These are phyloP conservation scores for Ganoderma meredithae DNA, from an alignment of 1,284 basidiomycete species.

Conservation along the genomic window DNA sequence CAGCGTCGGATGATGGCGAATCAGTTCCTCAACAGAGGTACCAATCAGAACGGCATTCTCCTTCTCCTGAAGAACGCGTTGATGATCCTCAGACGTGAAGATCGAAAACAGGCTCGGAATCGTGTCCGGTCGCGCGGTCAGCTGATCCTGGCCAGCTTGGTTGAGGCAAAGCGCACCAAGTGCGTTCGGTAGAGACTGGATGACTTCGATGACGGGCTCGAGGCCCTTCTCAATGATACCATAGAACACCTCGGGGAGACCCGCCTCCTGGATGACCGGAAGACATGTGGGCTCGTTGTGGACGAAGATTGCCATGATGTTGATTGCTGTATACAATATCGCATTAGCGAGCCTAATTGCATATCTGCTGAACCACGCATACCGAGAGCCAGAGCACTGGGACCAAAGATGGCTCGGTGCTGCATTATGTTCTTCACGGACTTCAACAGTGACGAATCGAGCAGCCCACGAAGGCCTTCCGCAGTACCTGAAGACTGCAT, in stretches of 20 bases:
- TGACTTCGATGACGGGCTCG: conserved; percentile 90
- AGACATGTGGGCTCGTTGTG: conserved; percentile 99
- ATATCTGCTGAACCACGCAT: conserved; percentile 31
- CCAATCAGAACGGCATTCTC: conserved; percentile 93
- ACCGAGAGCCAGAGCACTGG: conserved; percentile 87
- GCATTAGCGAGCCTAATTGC: conserved; percentile 12
- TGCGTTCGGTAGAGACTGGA: conserved; percentile 94
- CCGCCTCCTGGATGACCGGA: conserved; percentile 90
- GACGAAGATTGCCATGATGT: conserved; percentile 97
- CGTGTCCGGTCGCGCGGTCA: conserved; percentile 78
- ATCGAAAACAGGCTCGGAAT: conserved; percentile 87
- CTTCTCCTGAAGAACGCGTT: conserved; percentile 90
- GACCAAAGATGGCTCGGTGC: conserved; percentile 85
- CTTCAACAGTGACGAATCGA: conserved; percentile 89
- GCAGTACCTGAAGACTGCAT: conserved; percentile 95
- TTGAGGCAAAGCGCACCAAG: conserved; percentile 97
- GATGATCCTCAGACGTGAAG: conserved; percentile 86
- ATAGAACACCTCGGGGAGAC: conserved; percentile 92
- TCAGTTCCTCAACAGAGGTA: conserved; percentile 92
- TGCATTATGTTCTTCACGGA: conserved; percentile 92
- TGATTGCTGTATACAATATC: conserved; percentile 71
- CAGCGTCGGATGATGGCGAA: conserved; percentile 93
- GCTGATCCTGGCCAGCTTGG: conserved; percentile 85
- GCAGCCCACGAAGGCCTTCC: conserved; percentile 93
- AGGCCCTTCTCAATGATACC: conserved; percentile 84